Percentiles rank a stretch among this genome's conserved stretches.
Conservation (phyloP, 2,329 filamentous ascomycete species). For the Hypoxylon rubiginosum region DNA sequence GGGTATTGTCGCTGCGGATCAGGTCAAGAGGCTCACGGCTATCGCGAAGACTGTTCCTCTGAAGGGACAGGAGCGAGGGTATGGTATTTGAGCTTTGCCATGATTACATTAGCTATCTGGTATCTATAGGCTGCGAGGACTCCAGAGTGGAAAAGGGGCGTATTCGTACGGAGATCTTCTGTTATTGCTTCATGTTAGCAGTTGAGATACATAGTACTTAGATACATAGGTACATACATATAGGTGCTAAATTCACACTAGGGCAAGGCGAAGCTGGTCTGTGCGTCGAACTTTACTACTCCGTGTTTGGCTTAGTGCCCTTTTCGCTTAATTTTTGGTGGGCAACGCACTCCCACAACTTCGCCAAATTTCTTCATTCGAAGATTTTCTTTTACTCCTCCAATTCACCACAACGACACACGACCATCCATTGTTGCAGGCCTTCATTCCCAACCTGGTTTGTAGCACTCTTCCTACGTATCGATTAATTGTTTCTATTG, state of each 20-base stretch:
- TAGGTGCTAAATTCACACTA: background rate
- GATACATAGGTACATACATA: background rate
- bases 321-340: conserved; percentile 50
- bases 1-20: conserved; percentile 47
- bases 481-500: conserved; percentile 28
- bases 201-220: background rate
- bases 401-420: conserved; percentile 50
- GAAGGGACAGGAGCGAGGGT: conserved; percentile 2
- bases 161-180: background rate
- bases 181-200: background rate
- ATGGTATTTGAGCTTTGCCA: background rate
- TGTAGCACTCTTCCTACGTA: conserved; percentile 31
- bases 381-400: conserved; percentile 44
- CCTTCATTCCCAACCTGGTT: conserved; percentile 54
- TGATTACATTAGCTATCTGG: background rate
- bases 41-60: conserved; percentile 42
- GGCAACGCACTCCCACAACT: conserved; percentile 45
- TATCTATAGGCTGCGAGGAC: background rate
- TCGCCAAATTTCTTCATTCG: conserved; percentile 47
- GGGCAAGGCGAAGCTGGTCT: conserved; percentile 17
- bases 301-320: conserved; percentile 34
- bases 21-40: conserved; percentile 43
- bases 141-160: background rate
- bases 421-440: conserved; percentile 55
- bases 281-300: conserved; percentile 5